phyloP scores from a whole-genome alignment of 768 basidiomycete genomes.

The Lentinula sp. region DNA sequence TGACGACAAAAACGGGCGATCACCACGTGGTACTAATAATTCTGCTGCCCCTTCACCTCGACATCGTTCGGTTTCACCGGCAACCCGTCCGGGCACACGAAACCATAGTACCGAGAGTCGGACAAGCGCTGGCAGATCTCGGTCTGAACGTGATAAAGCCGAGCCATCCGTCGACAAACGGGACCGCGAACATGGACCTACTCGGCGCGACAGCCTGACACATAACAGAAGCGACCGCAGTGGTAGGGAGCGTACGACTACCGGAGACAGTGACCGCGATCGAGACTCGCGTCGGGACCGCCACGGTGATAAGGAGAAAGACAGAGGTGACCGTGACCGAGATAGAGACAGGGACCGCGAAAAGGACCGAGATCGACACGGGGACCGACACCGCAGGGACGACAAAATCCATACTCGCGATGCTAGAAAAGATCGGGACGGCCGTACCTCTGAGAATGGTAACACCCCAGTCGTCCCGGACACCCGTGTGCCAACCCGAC shows the following conservation, averaged over 20 bases:
- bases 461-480: slow-evolving; percentile 30
- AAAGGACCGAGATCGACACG: slow-evolving; percentile 41
- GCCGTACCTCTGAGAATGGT: slow-evolving; percentile 26
- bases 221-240: slow-evolving; percentile 46
- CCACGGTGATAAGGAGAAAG: slow-evolving; percentile 29
- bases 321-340: slow-evolving; percentile 40
- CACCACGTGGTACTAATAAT: slow-evolving; percentile 39
- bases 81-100: slow-evolving; percentile 60
- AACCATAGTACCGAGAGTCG: slow-evolving; percentile 71
- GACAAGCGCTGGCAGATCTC: slow-evolving; percentile 56
- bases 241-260: slow-evolving; percentile 33
- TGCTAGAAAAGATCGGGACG: slow-evolving; percentile 58
- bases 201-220: slow-evolving; percentile 46
- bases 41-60: slow-evolving; percentile 54
- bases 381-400: slow-evolving; percentile 51
- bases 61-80: slow-evolving; percentile 60
- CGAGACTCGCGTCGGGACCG: slow-evolving; percentile 37
- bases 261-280: slow-evolving; percentile 36
- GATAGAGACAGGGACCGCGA: slow-evolving; percentile 32
- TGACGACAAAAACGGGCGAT: slow-evolving; percentile 29
- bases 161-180: slow-evolving; percentile 48
- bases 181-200: slow-evolving; percentile 44
- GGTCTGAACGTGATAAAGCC: slow-evolving; percentile 42
- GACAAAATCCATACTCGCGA: slow-evolving; percentile 57
- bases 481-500: slow-evolving; percentile 52